Evolutionary conservation across 2,329 filamentous ascomycete genomes (phyloP), one percentile per base, ranked within the genome.

Genomic region (Beauveria caledonica): DNA sequence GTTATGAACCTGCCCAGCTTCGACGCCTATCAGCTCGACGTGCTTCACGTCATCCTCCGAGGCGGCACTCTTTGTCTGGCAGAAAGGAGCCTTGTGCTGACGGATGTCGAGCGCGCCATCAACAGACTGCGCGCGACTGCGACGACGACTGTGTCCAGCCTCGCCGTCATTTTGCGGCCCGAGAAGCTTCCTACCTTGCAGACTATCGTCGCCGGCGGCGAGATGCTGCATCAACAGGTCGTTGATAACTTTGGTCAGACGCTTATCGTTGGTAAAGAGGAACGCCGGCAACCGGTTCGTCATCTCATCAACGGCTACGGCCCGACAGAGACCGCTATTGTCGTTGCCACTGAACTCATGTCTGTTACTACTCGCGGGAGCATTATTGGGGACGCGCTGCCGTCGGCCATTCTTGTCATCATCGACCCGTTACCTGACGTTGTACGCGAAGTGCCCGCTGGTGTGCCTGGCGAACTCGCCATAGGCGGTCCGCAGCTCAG

Each of bases 401-500:
- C 59, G 9, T 42, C 17, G 39, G 9, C 19, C 42, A 45, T 40
- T 5, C 10, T 57, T 3, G 46, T 58, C 9, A 45, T 58, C 11
- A 29, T 58, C 3, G 60, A 58, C 21, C 48, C 40, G 25, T 4
- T 9, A 9, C 17, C 50, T 2, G 48, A 29, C 2, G 15, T 23
- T 3, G 25, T 29, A 9, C 33, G 21, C 23, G 56, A 33, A 4
- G 5, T 60, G 13, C 57, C 57, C 9, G 39, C 48, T 5, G 57
- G 57, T 5, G 36, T 46, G 3, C 13, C 49, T 7, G 57, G 57
- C 10, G 57, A 60, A 29, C 52, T 68, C 68, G 55, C 72, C 69
- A 53, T 72, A 67, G 53, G 66, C 67, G 8, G 57, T 7, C 57
- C 57, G 25, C 49, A 52, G 40, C 40, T 60, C 13, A 27, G 21